phyloP scores from a whole-genome alignment of 148 eudicot genomes.

The Cornus florida region DNA sequence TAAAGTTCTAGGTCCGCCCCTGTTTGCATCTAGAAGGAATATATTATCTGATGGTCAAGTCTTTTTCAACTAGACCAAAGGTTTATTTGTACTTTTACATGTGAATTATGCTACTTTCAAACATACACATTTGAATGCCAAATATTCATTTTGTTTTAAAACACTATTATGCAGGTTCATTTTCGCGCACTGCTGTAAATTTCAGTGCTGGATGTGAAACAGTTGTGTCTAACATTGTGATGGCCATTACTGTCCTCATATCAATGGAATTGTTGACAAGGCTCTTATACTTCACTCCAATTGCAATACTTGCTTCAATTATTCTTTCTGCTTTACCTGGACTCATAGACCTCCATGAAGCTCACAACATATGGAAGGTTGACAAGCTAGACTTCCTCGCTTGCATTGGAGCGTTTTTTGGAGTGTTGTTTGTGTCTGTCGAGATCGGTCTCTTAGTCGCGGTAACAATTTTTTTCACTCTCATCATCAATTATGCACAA shows the following conservation, averaged over 20 bases:
- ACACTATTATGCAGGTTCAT: constrained; percentile 35
- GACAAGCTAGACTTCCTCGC: constrained; percentile 52
- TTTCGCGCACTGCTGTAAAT: constrained; percentile 52
- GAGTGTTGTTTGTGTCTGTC: constrained; percentile 44
- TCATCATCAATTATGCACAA: background rate
- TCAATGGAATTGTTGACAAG: constrained; percentile 36
- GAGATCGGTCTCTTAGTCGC: constrained; percentile 52
- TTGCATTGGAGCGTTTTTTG: constrained; percentile 43
- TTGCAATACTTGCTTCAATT: constrained; percentile 42
- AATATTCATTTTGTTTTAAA: background rate
- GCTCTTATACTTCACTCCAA: constrained; percentile 47
- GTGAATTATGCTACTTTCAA: no score
- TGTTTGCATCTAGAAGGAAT: no score
- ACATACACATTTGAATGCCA: background rate
- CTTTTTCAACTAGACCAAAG: no score
- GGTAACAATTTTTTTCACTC: constrained; percentile 21
- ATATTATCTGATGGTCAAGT: no score
- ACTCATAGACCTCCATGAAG: constrained; percentile 36
- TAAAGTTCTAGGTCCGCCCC: no score
- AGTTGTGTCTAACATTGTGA: constrained; percentile 46
- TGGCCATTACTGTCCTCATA: constrained; percentile 48
- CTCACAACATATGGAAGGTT: constrained; percentile 40
- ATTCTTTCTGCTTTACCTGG: constrained; percentile 51
- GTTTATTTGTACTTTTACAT: no score
- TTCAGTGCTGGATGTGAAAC: constrained; percentile 47